Conservation (phyloP, 2,329 filamentous ascomycete species). For the Phyllosticta citriasiana region DNA sequence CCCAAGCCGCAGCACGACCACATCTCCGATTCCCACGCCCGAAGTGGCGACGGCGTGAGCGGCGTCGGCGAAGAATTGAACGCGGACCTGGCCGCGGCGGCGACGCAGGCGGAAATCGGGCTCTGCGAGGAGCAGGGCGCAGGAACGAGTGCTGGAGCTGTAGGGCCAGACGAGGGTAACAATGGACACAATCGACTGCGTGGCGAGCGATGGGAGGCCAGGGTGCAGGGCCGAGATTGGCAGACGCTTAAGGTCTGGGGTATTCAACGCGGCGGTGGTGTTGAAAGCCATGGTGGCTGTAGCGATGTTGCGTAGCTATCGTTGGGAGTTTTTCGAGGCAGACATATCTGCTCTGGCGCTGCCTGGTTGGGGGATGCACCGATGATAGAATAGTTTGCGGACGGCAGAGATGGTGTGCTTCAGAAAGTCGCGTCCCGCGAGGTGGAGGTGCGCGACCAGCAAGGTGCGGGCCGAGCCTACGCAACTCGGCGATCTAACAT, state of each 20-base stretch:
- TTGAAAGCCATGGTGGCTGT: background rate
- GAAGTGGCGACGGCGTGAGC: constrained; percentile 59
- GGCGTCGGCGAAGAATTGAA: constrained; percentile 60
- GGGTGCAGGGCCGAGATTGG: constrained; percentile 25
- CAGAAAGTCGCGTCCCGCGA: background rate
- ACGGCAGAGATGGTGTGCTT: background rate
- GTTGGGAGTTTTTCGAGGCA: background rate
- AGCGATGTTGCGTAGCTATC: background rate
- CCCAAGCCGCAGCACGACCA: constrained; percentile 56
- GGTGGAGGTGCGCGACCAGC: no score
- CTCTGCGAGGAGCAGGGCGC: constrained; percentile 75
- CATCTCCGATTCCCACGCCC: constrained; percentile 68
- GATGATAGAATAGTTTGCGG: background rate
- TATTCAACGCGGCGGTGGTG: background rate
- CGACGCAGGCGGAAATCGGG: constrained; percentile 72
- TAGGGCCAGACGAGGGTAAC: constrained; percentile 89
- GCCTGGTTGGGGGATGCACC: background rate
- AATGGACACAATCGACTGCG: constrained; percentile 50
- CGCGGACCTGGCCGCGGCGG: constrained; percentile 68
- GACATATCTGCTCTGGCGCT: background rate
- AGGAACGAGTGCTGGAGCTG: constrained; percentile 62
- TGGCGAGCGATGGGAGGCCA: constrained; percentile 19
- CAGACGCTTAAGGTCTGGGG: constrained; percentile 13
- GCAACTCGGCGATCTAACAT: no score
- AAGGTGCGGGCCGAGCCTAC: no score